Conservation (phyloP, 2,329 filamentous ascomycete genomes). For the Monilinia fructigena region DNA sequence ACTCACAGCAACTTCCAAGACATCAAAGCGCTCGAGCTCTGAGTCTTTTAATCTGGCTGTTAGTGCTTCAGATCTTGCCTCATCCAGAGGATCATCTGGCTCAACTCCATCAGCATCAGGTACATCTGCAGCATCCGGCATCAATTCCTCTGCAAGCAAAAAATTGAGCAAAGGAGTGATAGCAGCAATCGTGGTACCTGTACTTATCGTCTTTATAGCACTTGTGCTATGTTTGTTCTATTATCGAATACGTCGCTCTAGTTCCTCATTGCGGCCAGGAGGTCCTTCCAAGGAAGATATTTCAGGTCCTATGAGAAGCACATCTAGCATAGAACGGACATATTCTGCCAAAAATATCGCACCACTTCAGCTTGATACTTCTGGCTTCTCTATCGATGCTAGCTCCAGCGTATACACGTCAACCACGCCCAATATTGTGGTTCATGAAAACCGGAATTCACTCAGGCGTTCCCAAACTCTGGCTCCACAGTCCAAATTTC, state of each 20-base stretch:
- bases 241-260: constrained; percentile 28
- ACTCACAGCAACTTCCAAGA: constrained; percentile 33
- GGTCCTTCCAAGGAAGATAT: constrained; percentile 31
- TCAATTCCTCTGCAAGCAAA: not conserved
- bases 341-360: constrained; percentile 26
- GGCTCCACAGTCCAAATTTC: constrained; percentile 23
- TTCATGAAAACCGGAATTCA: constrained; percentile 15
- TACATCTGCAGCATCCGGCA: constrained; percentile 16
- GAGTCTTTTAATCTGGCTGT: constrained; percentile 33
- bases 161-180: constrained; percentile 28
- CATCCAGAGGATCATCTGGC: constrained; percentile 10
- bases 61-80: constrained; percentile 6
- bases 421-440: constrained; percentile 6
- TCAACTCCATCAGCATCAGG: constrained; percentile 22
- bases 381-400: constrained; percentile 28
- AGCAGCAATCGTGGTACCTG: constrained; percentile 33
- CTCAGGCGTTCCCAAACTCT: constrained; percentile 21
- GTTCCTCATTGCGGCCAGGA: constrained; percentile 19
- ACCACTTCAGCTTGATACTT: constrained; percentile 33
- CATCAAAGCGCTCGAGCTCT: constrained; percentile 24
- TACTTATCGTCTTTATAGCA: constrained; percentile 27
- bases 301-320: constrained; percentile 30
- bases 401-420: constrained; percentile 19
- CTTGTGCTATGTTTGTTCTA: constrained; percentile 31
- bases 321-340: constrained; percentile 25